A percentile compares a stretch with the other conserved stretches of the same genome.
These are phyloP conservation scores for Gaeumannomyces sp. DNA, from an alignment of 2,329 filamentous ascomycete genomes.

Conservation along the genomic window DNA sequence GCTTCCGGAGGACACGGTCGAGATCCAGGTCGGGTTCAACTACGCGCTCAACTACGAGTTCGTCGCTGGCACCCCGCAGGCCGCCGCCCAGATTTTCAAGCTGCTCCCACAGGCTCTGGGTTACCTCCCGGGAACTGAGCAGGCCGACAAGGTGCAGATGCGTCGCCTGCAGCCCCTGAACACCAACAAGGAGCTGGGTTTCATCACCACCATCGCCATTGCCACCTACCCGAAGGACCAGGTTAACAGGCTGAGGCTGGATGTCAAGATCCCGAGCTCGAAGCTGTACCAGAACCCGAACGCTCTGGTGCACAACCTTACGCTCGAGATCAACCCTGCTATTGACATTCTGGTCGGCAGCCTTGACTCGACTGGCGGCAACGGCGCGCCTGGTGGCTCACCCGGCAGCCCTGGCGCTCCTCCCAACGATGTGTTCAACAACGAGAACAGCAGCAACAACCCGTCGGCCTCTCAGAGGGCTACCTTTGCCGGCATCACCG, in stretches of 20 bases:
- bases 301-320: slow-evolving; percentile 62
- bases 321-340: slow-evolving; percentile 74
- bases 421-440: slow-evolving; percentile 28
- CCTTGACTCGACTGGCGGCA: slow-evolving; percentile 32
- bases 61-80: slow-evolving; percentile 63
- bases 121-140: slow-evolving; percentile 45
- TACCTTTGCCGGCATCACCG: slow-evolving; percentile 63
- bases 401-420: slow-evolving; percentile 22
- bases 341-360: slow-evolving; percentile 58
- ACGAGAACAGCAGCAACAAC: slow-evolving; percentile 33
- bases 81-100: slow-evolving; percentile 79
- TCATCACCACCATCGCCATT: slow-evolving; percentile 74
- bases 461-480: slow-evolving; percentile 54
- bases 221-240: slow-evolving; percentile 62
- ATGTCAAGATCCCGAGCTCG: slow-evolving; percentile 68
- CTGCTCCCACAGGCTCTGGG: slow-evolving; percentile 67
- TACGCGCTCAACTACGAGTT: slow-evolving; percentile 79
- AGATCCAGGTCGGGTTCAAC: slow-evolving; percentile 81
- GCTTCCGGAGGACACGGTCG: slow-evolving; percentile 56
- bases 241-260: slow-evolving; percentile 59
- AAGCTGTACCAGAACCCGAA: slow-evolving; percentile 66
- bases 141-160: slow-evolving; percentile 53
- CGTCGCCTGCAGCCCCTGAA: slow-evolving; percentile 70
- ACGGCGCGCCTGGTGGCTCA: slow-evolving; percentile 25
- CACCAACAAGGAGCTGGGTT: slow-evolving; percentile 61